phyloP scores from a whole-genome alignment of 1,284 basidiomycete genomes.

The Psilocybe mexicana region DNA sequence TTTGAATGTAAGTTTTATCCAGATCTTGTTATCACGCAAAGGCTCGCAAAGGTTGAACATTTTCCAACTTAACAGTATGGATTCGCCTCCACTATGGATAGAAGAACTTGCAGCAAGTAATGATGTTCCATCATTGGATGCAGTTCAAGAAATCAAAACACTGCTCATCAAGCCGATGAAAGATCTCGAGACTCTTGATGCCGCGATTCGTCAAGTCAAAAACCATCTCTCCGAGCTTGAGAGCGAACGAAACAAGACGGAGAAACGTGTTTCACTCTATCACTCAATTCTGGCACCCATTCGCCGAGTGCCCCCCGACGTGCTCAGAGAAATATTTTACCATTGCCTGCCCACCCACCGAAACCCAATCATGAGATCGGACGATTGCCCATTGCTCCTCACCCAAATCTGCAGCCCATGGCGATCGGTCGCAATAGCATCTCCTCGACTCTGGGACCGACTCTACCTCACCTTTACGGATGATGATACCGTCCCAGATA shows the following conservation, averaged over 20 bases:
- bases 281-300: background rate
- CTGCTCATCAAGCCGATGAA: too few relatives aligned
- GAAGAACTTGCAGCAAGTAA: background rate
- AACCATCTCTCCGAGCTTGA: too few relatives aligned
- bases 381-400: background rate
- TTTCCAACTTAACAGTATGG: too few relatives aligned
- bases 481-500: background rate
- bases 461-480: conserved; percentile 15
- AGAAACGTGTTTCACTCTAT: background rate
- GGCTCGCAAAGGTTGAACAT: too few relatives aligned
- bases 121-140: background rate
- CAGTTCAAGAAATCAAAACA: background rate
- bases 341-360: background rate
- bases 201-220: too few relatives aligned
- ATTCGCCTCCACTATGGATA: too few relatives aligned
- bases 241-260: too few relatives aligned
- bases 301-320: background rate
- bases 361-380: background rate
- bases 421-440: conserved; percentile 3
- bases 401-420: background rate
- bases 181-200: too few relatives aligned
- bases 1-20: too few relatives aligned
- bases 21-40: too few relatives aligned
- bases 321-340: background rate
- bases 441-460: conserved; percentile 19